Base-by-base conservation (phyloP, 1,139 yeast species). In the Saccharomycopsis hybrid region DNA sequence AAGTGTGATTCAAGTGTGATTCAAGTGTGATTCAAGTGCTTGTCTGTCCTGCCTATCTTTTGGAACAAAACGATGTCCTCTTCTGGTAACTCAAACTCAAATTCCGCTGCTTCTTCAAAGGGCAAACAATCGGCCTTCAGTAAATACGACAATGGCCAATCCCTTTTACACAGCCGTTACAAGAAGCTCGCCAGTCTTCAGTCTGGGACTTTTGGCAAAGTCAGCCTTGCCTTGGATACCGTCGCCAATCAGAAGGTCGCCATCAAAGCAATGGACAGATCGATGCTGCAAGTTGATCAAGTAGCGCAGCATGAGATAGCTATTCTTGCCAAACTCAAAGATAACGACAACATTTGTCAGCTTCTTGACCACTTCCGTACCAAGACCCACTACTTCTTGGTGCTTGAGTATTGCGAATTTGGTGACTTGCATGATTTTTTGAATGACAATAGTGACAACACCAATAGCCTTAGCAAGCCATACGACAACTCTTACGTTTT, bases 381-480 rank as follows among this genome's bases (percentile, higher is more conserved):
- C 24, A 55, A 59, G 0, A 50, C 56, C 5, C 59, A 62, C 49
- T 66, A 60, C 54, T 84, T 80, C 58, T 72, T 90, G 61, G 78
- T 89, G 29, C 71, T 89, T 60, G 97, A 90, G 62, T 87, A 85
- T 64, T 88, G 95, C 60, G 72, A 89, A 11, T 72, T 85, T 56
- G 97, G 97, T 47, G 97, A 90, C 61, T 69, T 90, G 49, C 90
- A 89, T 64, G 97, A 90, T 62, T 92, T 92, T 39, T 82, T 85
- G 58, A 83, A 83, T 57, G 86, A 87, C 1, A 45, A 46, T 9
- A 13, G 30, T 8, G 4, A 3, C 9, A 70, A 77, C 11, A 69
- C 80, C 1, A n/a, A n/a, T n/a, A n/a, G n/a, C n/a, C n/a, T n/a
- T n/a, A n/a, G n/a, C n/a, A 50, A 49, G 38, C 47, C 49, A 27